phyloP scores from a whole-genome alignment of 2,329 filamentous ascomycete genomes.

The Exophiala calicioides region DNA sequence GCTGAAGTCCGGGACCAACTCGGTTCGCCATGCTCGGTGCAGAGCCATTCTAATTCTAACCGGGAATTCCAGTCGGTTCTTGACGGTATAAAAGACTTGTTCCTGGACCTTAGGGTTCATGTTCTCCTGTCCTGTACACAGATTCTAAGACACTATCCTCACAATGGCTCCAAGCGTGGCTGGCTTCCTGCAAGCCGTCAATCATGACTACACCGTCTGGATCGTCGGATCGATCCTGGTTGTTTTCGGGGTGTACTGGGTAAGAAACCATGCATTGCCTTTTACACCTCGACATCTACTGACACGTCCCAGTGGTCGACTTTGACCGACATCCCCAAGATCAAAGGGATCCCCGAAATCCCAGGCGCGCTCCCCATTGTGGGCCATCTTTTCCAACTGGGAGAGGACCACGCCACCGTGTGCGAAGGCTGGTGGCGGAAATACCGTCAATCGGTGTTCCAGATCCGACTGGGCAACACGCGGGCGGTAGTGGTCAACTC shows the following conservation, averaged over 20 bases:
- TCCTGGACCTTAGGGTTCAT: no score
- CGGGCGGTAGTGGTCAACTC: slow-evolving; percentile 72
- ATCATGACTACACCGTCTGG: slow-evolving; percentile 21
- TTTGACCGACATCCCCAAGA: slow-evolving; percentile 55
- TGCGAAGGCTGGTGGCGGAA: slow-evolving; percentile 56
- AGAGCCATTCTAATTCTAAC: no score
- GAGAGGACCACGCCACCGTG: slow-evolving; percentile 54
- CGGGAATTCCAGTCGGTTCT: no score
- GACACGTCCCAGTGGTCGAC: slow-evolving; percentile 21
- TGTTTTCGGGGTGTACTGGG: slow-evolving; percentile 21
- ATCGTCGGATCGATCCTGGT: slow-evolving; percentile 11
- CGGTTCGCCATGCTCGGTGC: slow-evolving; percentile 14
- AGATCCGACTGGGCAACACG: slow-evolving; percentile 45
- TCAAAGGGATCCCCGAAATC: slow-evolving; percentile 59
- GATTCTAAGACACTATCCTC: background rate
- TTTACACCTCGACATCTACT: background rate
- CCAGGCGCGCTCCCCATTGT: slow-evolving; percentile 58
- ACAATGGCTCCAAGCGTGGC: slow-evolving; percentile 8
- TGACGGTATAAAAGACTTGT: no score
- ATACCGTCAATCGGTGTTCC: slow-evolving; percentile 60
- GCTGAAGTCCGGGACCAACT: slow-evolving; percentile 20
- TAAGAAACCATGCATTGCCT: no score
- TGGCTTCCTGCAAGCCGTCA: slow-evolving; percentile 17
- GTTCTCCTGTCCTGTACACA: no score
- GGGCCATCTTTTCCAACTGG: slow-evolving; percentile 60